These are phyloP conservation scores for Yamadazyma pseudoaaseri DNA, from an alignment of 1,139 yeast genomes.

Conservation along the genomic window DNA sequence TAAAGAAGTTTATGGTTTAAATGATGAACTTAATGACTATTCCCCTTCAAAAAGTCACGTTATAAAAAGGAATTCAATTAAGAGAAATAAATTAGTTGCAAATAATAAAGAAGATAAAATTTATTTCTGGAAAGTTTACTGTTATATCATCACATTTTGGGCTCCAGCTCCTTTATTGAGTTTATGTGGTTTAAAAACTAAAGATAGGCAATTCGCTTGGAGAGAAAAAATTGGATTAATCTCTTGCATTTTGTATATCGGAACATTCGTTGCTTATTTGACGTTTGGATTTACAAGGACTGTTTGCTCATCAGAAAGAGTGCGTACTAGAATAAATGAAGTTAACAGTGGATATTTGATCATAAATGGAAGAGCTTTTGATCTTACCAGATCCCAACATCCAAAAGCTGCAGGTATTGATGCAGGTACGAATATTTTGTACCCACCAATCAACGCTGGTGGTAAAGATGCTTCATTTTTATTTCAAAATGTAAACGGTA, in stretches of 20 bases:
- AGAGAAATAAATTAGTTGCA: slow-evolving; percentile 8
- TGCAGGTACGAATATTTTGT: slow-evolving; percentile 65
- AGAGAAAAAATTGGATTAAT: slow-evolving; percentile 89
- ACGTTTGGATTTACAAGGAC: slow-evolving; percentile 91
- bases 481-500: slow-evolving; percentile 94
- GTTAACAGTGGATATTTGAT: slow-evolving; percentile 63
- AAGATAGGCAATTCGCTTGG: slow-evolving; percentile 92
- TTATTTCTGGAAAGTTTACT: slow-evolving; percentile 79
- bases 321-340: slow-evolving; percentile 58
- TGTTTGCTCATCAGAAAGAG: slow-evolving; percentile 59
- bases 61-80: slow-evolving; percentile 15
- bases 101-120: slow-evolving; percentile 25
- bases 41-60: slow-evolving; percentile 29
- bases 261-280: slow-evolving; percentile 77
- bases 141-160: slow-evolving; percentile 83
- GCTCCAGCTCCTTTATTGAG: slow-evolving; percentile 77
- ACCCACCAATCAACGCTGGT: slow-evolving; percentile 86
- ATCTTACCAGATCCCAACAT: slow-evolving; percentile 66
- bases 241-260: slow-evolving; percentile 69
- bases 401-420: slow-evolving; percentile 80
- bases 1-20: slow-evolving; percentile 56
- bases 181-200: slow-evolving; percentile 74
- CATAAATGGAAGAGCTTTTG: slow-evolving; percentile 80
- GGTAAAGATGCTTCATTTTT: slow-evolving; percentile 86
- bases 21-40: slow-evolving; percentile 49